Evolutionary conservation across 2,329 filamentous ascomycete species (phyloP).

Genomic region (Chrysoporthe cubensis): DNA sequence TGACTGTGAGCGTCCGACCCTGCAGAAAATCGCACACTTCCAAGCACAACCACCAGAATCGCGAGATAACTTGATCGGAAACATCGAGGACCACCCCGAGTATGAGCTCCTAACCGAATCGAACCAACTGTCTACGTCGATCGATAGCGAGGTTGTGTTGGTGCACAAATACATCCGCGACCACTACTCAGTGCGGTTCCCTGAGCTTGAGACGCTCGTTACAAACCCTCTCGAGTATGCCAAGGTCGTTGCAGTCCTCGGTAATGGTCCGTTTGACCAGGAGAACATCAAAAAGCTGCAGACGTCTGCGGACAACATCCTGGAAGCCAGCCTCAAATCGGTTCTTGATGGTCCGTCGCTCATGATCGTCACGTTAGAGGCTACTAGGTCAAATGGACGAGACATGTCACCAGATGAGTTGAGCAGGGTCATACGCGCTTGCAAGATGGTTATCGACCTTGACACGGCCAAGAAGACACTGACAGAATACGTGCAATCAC

Average conservation of each 20-base stretch:
- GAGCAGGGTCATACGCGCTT: slow-evolving; percentile 73
- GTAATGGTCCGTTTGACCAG: slow-evolving; percentile 85
- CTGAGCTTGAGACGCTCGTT: slow-evolving; percentile 87
- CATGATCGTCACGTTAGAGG: slow-evolving; percentile 96
- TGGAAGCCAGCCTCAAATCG: slow-evolving; percentile 74
- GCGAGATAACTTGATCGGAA: slow-evolving; percentile 67
- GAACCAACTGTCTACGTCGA: slow-evolving; percentile 87
- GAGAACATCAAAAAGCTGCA: slow-evolving; percentile 81
- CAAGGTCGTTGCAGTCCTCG: slow-evolving; percentile 89
- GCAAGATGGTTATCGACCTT: slow-evolving; percentile 84
- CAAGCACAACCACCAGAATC: slow-evolving; percentile 69
- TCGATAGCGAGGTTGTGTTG: slow-evolving; percentile 88
- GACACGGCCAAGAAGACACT: slow-evolving; percentile 85
- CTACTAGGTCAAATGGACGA: slow-evolving; percentile 83
- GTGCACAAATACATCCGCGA: slow-evolving; percentile 97
- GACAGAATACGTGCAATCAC: slow-evolving; percentile 93
- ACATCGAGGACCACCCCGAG: slow-evolving; percentile 89
- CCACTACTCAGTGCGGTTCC: slow-evolving; percentile 92
- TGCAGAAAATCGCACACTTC: slow-evolving; percentile 80
- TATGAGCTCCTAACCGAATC: slow-evolving; percentile 88
- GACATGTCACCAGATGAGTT: slow-evolving; percentile 78
- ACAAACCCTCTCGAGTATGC: slow-evolving; percentile 94
- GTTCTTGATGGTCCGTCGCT: slow-evolving; percentile 87
- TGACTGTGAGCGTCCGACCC: slow-evolving; percentile 61
- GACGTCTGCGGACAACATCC: slow-evolving; percentile 75